phyloP scores from a whole-genome alignment of 2,329 filamentous ascomycete genomes.

The Trichoderma polysporum region DNA sequence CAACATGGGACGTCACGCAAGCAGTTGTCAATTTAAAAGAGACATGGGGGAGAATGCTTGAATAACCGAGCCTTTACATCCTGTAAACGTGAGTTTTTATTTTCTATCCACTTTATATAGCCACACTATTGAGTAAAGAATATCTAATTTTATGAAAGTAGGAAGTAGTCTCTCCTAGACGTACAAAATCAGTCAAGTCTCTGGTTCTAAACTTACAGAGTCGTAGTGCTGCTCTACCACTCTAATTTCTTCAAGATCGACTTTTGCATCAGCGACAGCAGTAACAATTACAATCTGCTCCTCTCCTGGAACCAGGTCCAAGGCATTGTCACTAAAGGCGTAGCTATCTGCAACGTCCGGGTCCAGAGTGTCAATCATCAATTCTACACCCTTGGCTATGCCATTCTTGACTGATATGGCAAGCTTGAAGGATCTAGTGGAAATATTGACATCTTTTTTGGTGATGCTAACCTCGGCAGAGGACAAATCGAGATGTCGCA shows the following conservation, averaged over 20 bases:
- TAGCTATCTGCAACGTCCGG: constrained; percentile 1
- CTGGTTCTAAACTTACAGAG: not conserved
- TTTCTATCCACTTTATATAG: not conserved
- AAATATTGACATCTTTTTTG: not conserved
- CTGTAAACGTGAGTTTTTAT: not conserved
- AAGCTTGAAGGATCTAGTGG: not conserved
- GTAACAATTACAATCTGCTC: constrained; percentile 14
- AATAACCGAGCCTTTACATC: not conserved
- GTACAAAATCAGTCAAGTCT: not conserved
- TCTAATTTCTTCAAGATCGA: not conserved
- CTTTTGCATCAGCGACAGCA: not conserved
- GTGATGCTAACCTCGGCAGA: not conserved
- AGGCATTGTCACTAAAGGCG: constrained; percentile 1
- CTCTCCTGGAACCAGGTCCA: constrained; percentile 7
- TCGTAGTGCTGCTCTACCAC: constrained; percentile 7
- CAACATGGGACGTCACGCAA: constrained; percentile 9
- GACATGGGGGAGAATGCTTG: not conserved
- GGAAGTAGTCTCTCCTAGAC: too few species aligned
- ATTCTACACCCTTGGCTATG: constrained; percentile 6
- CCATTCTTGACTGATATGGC: not conserved
- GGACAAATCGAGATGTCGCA: not conserved
- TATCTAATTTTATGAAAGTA: not conserved
- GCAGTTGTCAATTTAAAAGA: not conserved
- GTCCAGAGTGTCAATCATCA: constrained; percentile 2
- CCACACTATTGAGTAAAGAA: not conserved